Evolutionary conservation across 768 basidiomycete species (phyloP).

Genomic region (Amanita exitialis): DNA sequence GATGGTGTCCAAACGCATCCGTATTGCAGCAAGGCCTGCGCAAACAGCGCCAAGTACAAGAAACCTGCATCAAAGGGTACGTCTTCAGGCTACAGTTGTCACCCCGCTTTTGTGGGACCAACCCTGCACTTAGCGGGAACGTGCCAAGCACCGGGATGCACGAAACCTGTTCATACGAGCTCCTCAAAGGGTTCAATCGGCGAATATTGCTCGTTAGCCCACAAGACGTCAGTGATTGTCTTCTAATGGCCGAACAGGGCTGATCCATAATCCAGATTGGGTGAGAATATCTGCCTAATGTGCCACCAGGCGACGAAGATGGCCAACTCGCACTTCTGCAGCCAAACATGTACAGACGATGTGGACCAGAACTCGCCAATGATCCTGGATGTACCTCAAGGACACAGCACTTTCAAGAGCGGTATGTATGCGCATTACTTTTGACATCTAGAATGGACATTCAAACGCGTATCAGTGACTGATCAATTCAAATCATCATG

Average conservation of each 20-base stretch:
- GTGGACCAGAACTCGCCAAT: constrained; percentile 45
- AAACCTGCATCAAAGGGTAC: constrained; percentile 12
- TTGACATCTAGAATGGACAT: constrained; percentile 1
- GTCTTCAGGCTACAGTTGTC: background rate
- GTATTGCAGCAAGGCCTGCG: constrained; percentile 57
- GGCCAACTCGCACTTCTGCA: constrained; percentile 52
- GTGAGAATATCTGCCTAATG: constrained; percentile 45
- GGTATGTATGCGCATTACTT: constrained; percentile 24
- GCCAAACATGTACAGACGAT: constrained; percentile 41
- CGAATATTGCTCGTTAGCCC: constrained; percentile 41
- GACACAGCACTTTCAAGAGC: constrained; percentile 55
- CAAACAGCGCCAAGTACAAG: constrained; percentile 22
- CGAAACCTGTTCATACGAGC: constrained; percentile 30
- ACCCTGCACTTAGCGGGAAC: constrained; percentile 18
- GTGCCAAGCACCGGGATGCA: constrained; percentile 45
- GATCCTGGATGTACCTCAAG: constrained; percentile 48
- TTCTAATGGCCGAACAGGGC: background rate
- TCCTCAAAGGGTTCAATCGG: constrained; percentile 24
- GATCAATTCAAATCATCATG: constrained; percentile 65
- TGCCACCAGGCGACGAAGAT: constrained; percentile 49
- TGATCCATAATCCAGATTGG: constrained; percentile 20
- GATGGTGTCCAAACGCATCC: constrained; percentile 51
- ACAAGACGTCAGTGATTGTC: constrained; percentile 32
- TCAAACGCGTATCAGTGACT: constrained; percentile 27
- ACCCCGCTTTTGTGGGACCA: background rate